These are phyloP conservation scores for Penicillium samsonianum DNA, from an alignment of 495 filamentous ascomycete genomes.

Conservation along the genomic window DNA sequence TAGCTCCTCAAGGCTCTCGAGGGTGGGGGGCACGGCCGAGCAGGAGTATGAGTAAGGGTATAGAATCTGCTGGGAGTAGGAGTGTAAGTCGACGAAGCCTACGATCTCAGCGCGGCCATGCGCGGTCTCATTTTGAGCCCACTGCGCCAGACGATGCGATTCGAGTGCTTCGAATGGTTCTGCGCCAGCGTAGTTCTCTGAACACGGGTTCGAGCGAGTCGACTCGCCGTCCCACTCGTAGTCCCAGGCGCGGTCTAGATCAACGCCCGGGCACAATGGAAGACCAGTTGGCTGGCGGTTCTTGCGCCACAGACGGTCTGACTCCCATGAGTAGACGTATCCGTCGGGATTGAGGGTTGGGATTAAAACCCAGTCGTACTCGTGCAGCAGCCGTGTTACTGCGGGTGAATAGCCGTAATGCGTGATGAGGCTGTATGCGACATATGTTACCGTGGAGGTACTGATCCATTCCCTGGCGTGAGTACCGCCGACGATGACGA, in stretches of 20 bases:
- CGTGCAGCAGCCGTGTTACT: conserved; percentile 73
- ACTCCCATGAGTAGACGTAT: conserved; percentile 90
- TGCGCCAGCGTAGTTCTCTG: conserved; percentile 85
- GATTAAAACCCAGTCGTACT: conserved; percentile 85
- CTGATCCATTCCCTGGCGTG: conserved; percentile 98
- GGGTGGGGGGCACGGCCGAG: conserved; percentile 69
- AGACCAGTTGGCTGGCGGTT: conserved; percentile 83
- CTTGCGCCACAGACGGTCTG: conserved; percentile 93
- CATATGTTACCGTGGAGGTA: conserved; percentile 85
- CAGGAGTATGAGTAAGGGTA: conserved; percentile 93
- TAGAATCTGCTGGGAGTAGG: conserved; percentile 92
- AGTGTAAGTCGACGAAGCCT: conserved; percentile 88
- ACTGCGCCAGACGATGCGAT: conserved; percentile 71
- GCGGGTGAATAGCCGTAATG: conserved; percentile 66
- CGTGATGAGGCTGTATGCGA: conserved; percentile 87
- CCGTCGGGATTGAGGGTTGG: conserved; percentile 93
- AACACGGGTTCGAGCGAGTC: conserved; percentile 78
- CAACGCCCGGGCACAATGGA: conserved; percentile 81
- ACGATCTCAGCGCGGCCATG: conserved; percentile 70
- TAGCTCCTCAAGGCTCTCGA: conserved; percentile 89
- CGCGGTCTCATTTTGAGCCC: conserved; percentile 81
- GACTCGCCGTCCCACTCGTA: conserved; percentile 78
- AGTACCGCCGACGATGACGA: conserved; percentile 79
- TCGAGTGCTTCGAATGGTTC: conserved; percentile 83
- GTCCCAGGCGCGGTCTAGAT: conserved; percentile 83